These are phyloP conservation scores for Glomus cerebriforme DNA, from an alignment of 192 early-diverging fungal species.

Conservation along the genomic window DNA sequence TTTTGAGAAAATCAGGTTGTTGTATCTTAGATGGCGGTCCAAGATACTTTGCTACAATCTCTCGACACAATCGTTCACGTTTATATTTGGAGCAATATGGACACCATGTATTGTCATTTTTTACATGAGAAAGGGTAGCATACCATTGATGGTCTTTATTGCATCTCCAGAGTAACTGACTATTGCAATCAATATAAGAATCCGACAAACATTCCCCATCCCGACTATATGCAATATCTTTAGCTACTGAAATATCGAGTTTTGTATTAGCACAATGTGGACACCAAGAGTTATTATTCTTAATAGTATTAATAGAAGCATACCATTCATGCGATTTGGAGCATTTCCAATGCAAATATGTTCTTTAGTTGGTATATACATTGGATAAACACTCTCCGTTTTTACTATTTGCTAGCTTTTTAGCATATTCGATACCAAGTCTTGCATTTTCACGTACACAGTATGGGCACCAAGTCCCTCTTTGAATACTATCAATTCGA, in stretches of 20 bases:
- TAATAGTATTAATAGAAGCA: too few relatives aligned
- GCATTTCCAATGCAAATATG: too few relatives aligned
- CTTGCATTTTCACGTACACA: not conserved
- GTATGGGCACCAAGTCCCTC: conserved; percentile 21
- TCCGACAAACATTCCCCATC: not conserved
- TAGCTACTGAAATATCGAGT: not conserved
- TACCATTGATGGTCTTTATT: conserved; percentile 15
- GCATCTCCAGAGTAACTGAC: conserved; percentile 15
- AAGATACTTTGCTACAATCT: conserved; percentile 14
- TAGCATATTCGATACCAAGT: too few relatives aligned
- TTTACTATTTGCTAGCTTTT: too few relatives aligned
- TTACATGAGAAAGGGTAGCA: conserved; percentile 12
- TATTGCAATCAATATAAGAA: not conserved
- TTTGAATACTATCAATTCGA: conserved; percentile 23
- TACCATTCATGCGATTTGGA: too few relatives aligned
- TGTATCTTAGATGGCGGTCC: not conserved
- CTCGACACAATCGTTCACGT: conserved; percentile 7
- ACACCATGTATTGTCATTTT: not conserved
- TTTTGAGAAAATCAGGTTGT: not conserved
- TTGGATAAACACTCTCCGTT: too few relatives aligned
- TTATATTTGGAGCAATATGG: conserved; percentile 17
- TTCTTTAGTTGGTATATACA: too few relatives aligned
- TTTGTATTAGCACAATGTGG: not conserved
- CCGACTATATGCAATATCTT: conserved; percentile 14
- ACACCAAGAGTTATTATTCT: too few relatives aligned